A percentile compares a stretch with the other conserved stretches of the same genome.
These are phyloP conservation scores for Cryptococcus sp. DNA, from an alignment of 1,284 basidiomycete genomes.

Conservation along the genomic window DNA sequence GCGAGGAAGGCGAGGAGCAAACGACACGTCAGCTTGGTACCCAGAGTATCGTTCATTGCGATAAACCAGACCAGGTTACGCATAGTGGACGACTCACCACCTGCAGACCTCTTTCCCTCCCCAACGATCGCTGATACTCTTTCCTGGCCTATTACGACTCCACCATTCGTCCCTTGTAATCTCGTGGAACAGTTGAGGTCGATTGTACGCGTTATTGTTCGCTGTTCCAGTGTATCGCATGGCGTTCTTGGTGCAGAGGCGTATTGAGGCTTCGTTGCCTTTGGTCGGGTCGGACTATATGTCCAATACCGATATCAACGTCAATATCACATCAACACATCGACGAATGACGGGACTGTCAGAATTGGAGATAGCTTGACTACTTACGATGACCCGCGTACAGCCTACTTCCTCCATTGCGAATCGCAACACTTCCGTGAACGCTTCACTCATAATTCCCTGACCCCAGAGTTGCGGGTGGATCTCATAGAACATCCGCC, in stretches of 20 bases:
- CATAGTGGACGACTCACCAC: slow-evolving; percentile 32
- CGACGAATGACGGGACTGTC: too few species aligned
- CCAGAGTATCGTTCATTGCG: neutral
- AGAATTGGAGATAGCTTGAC: too few species aligned
- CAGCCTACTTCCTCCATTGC: slow-evolving; percentile 49
- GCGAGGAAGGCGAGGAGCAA: slow-evolving; percentile 1
- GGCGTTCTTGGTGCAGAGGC: slow-evolving; percentile 40
- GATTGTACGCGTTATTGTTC: slow-evolving; percentile 27
- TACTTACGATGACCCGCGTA: slow-evolving; percentile 26
- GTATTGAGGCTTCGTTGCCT: slow-evolving; percentile 42
- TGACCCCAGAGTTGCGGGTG: slow-evolving; percentile 52
- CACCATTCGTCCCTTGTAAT: slow-evolving; percentile 46
- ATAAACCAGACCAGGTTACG: neutral
- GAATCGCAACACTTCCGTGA: slow-evolving; percentile 48
- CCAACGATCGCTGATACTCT: slow-evolving; percentile 27
- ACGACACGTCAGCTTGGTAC: neutral
- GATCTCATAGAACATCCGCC: slow-evolving; percentile 49
- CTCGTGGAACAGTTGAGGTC: slow-evolving; percentile 42
- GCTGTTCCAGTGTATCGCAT: slow-evolving; percentile 31
- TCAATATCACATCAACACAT: slow-evolving; percentile 1
- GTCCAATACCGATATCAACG: neutral
- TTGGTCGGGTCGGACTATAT: slow-evolving; percentile 40
- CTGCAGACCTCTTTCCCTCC: slow-evolving; percentile 42
- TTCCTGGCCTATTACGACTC: slow-evolving; percentile 23
- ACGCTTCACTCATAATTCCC: slow-evolving; percentile 49